phyloP scores from a whole-genome alignment of 2,329 filamentous ascomycete genomes.

The Fusarium agapanthi region DNA sequence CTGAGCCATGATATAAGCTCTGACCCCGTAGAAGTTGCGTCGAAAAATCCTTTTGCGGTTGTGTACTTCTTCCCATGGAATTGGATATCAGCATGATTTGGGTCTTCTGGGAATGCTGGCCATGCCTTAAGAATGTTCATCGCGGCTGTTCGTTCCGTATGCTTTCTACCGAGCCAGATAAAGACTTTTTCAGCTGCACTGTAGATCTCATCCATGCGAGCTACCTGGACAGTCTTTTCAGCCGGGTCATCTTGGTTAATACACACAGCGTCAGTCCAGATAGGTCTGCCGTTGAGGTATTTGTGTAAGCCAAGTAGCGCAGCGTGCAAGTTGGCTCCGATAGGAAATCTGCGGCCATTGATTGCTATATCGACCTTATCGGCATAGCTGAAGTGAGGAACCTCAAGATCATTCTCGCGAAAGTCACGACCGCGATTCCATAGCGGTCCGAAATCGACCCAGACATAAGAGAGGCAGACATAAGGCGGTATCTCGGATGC shows the following conservation, averaged over 20 bases:
- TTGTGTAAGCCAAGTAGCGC: background rate
- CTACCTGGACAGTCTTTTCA: constrained; percentile 2
- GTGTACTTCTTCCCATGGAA: constrained; percentile 16
- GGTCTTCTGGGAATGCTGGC: constrained; percentile 8
- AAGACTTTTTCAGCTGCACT: constrained; percentile 7
- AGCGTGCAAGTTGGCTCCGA: constrained; percentile 7
- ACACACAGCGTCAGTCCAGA: constrained; percentile 13
- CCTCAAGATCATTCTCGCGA: constrained; percentile 12
- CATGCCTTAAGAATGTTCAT: background rate
- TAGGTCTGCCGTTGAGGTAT: background rate
- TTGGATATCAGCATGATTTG: background rate
- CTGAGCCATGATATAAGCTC: constrained; percentile 7
- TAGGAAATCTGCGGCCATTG: background rate
- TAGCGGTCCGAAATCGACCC: constrained; percentile 18
- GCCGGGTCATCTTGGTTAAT: constrained; percentile 3
- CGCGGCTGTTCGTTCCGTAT: background rate
- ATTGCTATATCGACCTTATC: background rate
- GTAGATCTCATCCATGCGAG: constrained; percentile 18
- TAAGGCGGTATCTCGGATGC: constrained; percentile 4
- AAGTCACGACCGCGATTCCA: constrained; percentile 9
- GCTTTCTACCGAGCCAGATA: background rate
- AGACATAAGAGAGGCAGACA: constrained; percentile 17
- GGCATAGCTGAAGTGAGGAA: constrained; percentile 2
- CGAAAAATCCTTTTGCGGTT: constrained; percentile 5
- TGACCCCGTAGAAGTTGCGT: constrained; percentile 1